Base-by-base conservation (phyloP, 192 early-diverging fungal species). In the Gorgonomyces haynaldii region DNA sequence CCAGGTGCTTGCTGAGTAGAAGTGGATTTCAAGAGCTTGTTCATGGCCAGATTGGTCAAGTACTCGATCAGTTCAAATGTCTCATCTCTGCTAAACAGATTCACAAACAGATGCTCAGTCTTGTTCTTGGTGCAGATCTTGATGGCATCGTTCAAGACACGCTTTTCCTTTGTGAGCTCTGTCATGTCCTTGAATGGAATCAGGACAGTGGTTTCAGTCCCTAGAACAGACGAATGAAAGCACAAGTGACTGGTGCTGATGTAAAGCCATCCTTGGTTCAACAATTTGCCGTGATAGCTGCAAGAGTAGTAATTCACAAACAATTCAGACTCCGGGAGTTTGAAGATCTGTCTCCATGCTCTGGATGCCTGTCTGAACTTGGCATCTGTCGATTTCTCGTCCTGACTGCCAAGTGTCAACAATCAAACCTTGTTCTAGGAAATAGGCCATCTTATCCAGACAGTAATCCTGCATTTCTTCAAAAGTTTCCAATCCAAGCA, bases 211-310 rank as follows among this genome's bases (percentile, higher is more conserved):
- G 91, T 96, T 58, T 98, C 96, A 3, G 81, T 73, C 1, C 89
- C 91, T 29, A 98, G 75, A 31, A 96, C 66, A 48, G 90, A 91
- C 16, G 91, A 90, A 64, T 98, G 89, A 57, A 97, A 98, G 70
- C 86, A 88, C 20, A 94, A 57, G 58, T 90, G 84, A 50, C 91
- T 86, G 55, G 89, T 80, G 40, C 85, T 89, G 32, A 98, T 76
- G 54, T 98, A 98, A 62, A 98, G 65, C 96, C 96, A 98, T 0
- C 96, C 96, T 64, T 98, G 96, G 58, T 83, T 84, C 37, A 83
- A 71, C 56, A 92, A 76, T 38, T 70, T 76, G 20, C 73, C 71
- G 37, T 88, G 77, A 50, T 89, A 89, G 2, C 87, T 82, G 52
- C 89, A 91, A 8, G 91, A 88, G 65, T 98, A 98, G 61, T 78